phyloP scores from a whole-genome alignment of 768 basidiomycete genomes.

The Nevesoporus exiguus region DNA sequence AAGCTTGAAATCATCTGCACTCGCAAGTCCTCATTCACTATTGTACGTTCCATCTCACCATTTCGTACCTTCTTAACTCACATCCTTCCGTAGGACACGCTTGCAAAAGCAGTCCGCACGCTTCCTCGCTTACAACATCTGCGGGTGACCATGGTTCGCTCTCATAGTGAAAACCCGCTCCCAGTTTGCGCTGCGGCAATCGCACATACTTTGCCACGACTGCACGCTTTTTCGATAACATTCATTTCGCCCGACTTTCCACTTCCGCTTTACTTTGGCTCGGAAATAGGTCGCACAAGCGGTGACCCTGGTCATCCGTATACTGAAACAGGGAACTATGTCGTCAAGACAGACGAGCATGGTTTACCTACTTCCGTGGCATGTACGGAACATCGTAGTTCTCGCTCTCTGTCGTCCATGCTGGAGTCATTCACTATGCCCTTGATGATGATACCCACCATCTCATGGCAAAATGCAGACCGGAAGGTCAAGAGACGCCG shows the following conservation, averaged over 20 bases:
- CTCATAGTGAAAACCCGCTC: slow-evolving; percentile 61
- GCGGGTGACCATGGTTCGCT: slow-evolving; percentile 61
- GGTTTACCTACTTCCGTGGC: slow-evolving; percentile 55
- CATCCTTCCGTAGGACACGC: slow-evolving; percentile 28
- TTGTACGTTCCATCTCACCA: slow-evolving; percentile 41
- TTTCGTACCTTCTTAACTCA: background rate
- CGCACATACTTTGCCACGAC: slow-evolving; percentile 62
- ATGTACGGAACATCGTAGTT: slow-evolving; percentile 46
- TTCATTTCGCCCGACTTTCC: slow-evolving; percentile 60
- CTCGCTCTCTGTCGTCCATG: slow-evolving; percentile 28
- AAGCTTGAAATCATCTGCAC: slow-evolving; percentile 65
- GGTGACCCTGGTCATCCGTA: slow-evolving; percentile 26
- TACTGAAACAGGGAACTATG: slow-evolving; percentile 49
- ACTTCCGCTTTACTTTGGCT: slow-evolving; percentile 44
- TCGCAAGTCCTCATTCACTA: slow-evolving; percentile 68
- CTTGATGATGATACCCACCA: slow-evolving; percentile 27
- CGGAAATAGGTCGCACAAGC: slow-evolving; percentile 37
- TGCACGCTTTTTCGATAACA: slow-evolving; percentile 59
- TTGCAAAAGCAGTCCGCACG: slow-evolving; percentile 58
- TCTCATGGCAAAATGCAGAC: slow-evolving; percentile 31
- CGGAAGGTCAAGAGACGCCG: slow-evolving; percentile 23
- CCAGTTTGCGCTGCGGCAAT: slow-evolving; percentile 57
- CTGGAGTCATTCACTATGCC: slow-evolving; percentile 13
- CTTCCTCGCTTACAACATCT: slow-evolving; percentile 64
- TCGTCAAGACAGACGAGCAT: slow-evolving; percentile 57